Percentiles rank a stretch among this genome's conserved stretches.
phyloP scores from a whole-genome alignment of 345 rosid species.

The Microcos paniculata region DNA sequence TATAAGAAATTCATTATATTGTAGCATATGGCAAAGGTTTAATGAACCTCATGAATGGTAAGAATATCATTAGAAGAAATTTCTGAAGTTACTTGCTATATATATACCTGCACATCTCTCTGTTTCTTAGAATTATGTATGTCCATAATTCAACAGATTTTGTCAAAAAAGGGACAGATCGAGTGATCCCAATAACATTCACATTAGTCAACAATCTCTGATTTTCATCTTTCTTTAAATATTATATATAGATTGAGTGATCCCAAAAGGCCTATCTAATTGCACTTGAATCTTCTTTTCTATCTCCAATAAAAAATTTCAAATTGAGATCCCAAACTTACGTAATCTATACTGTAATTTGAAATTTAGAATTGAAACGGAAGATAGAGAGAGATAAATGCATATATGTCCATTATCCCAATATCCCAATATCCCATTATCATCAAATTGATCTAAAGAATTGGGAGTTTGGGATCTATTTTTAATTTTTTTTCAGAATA shows the following conservation, averaged over 20 bases:
- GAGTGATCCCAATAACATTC: not conserved
- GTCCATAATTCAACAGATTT: not conserved
- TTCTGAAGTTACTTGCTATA: not conserved
- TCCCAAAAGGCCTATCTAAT: no score
- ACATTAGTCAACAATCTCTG: not conserved
- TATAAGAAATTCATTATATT: no score
- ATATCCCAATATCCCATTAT: not conserved
- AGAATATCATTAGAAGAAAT: not conserved
- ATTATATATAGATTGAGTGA: not conserved
- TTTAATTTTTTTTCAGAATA: not conserved
- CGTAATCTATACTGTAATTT: not conserved
- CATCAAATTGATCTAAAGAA: not conserved
- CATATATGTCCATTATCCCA: not conserved
- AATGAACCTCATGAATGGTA: not conserved
- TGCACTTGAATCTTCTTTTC: not conserved
- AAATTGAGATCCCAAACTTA: not conserved
- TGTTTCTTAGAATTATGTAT: not conserved
- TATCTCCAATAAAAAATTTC: constrained; percentile 1
- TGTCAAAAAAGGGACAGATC: not conserved
- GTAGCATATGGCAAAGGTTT: not conserved
- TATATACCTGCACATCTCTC: not conserved
- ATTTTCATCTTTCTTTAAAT: not conserved
- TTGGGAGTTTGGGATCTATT: not conserved
- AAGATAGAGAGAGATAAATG: not conserved
- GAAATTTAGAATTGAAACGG: not conserved